Evolutionary conservation across 176 grass and related monocot genomes (phyloP).

Genomic region (Bromus sterilis): DNA sequence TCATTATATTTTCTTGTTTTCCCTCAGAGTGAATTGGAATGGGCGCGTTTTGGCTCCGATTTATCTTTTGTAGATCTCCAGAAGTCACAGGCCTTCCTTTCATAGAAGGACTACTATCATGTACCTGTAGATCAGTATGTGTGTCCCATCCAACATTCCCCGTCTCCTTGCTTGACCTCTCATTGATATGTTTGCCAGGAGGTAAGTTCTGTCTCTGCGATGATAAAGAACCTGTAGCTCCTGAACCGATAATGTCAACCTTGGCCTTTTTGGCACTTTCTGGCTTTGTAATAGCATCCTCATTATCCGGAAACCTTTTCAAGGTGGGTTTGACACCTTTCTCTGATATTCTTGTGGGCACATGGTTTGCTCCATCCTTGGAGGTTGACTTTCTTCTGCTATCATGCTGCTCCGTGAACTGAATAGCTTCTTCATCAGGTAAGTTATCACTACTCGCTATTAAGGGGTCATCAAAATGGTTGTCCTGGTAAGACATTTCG

Average conservation of each 20-base stretch:
- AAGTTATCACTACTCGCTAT: slow-evolving; percentile 10
- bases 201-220: slow-evolving; percentile 28
- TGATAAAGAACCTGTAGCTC: slow-evolving; percentile 29
- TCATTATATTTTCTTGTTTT: slow-evolving; percentile 37
- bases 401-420: slow-evolving; percentile 23
- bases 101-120: slow-evolving; percentile 29
- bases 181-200: slow-evolving; percentile 41
- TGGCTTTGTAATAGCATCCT: slow-evolving; percentile 33
- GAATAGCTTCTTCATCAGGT: slow-evolving; percentile 27
- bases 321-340: slow-evolving; percentile 41
- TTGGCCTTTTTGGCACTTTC: slow-evolving; percentile 59
- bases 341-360: slow-evolving; percentile 20
- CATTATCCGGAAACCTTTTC: slow-evolving; percentile 45
- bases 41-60: slow-evolving; percentile 35
- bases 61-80: slow-evolving; percentile 39
- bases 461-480: slow-evolving; percentile 23
- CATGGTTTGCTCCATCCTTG: slow-evolving; percentile 43
- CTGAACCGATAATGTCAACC: slow-evolving; percentile 31
- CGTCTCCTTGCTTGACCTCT: slow-evolving; percentile 36
- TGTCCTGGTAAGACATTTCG: slow-evolving; percentile 25
- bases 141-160: slow-evolving; percentile 33
- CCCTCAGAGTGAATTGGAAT: slow-evolving; percentile 33
- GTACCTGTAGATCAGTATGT: slow-evolving; percentile 16
- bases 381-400: slow-evolving; percentile 40
- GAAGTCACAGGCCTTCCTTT: slow-evolving; percentile 38